Evolutionary conservation across 306 rosid genomes (phyloP).

Genomic region (Spatholobus suberectus): DNA sequence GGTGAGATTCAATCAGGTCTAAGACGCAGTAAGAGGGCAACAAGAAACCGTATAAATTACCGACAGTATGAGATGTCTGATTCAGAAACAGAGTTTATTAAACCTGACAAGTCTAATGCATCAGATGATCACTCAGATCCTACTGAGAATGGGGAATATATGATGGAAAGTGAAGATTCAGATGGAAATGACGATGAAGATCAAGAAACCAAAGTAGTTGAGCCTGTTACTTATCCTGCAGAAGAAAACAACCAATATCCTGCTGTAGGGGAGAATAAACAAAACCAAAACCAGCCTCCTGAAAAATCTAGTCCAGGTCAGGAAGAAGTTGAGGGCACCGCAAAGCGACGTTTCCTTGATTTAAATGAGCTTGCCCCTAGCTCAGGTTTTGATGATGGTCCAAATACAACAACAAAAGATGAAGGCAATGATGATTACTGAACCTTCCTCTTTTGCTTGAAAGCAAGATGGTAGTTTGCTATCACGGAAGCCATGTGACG

Average conservation of each 20-base stretch:
- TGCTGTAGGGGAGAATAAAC: conserved; percentile 11
- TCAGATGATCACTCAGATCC: conserved; percentile 62
- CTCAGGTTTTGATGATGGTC: conserved; percentile 86
- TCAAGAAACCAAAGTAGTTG: conserved; percentile 60
- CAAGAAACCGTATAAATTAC: conserved; percentile 75
- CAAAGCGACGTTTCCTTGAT: conserved; percentile 82
- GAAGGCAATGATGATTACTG: conserved; percentile 66
- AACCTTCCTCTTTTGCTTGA: conserved; percentile 49
- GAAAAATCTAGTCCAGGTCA: conserved; percentile 61
- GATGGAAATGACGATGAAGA: conserved; percentile 60
- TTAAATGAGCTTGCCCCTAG: conserved; percentile 92
- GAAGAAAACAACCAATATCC: conserved; percentile 48
- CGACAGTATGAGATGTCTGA: conserved; percentile 76
- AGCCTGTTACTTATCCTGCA: conserved; percentile 54
- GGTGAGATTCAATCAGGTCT: conserved; percentile 84
- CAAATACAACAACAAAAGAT: conserved; percentile 63
- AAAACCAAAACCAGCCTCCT: conserved; percentile 56
- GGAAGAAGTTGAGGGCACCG: conserved; percentile 71
- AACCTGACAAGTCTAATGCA: conserved; percentile 63
- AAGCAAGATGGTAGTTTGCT: conserved; percentile 41
- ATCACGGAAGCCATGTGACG: conserved; percentile 43
- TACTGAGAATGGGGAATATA: conserved; percentile 73
- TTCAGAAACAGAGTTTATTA: conserved; percentile 75
- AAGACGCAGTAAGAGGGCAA: conserved; percentile 95
- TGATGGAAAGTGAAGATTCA: conserved; percentile 77